Conservation (phyloP, 768 basidiomycete genomes). For the Phylloporus rhodoxanthus region DNA sequence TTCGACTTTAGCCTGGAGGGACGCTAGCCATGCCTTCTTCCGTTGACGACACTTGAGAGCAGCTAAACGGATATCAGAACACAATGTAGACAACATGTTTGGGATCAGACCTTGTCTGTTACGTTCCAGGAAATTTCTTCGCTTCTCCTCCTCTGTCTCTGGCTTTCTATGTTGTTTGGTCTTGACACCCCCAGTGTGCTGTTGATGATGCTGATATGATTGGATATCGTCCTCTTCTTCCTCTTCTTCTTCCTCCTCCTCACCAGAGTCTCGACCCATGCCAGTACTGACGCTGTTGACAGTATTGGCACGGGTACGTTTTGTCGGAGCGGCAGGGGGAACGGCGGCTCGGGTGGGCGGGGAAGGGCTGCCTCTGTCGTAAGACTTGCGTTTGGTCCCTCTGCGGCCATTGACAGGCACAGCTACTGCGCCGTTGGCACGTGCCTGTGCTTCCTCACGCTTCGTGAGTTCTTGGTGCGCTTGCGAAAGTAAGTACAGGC, state of each 20-base stretch:
- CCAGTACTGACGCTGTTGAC: conserved; percentile 26
- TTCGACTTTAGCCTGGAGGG: conserved; percentile 92
- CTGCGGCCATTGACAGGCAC: conserved; percentile 36
- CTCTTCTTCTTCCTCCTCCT: conserved; percentile 36
- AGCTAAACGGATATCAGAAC: conserved; percentile 43
- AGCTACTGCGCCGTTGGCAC: conserved; percentile 40
- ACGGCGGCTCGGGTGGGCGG: conserved; percentile 26
- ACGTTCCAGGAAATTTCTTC: conserved; percentile 92
- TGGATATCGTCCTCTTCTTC: conserved; percentile 34
- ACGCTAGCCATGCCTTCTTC: conserved; percentile 95
- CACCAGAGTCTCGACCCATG: conserved; percentile 34
- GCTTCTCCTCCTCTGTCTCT: conserved; percentile 97
- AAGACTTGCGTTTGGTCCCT: conserved; percentile 64
- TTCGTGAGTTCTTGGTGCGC: conserved; percentile 96
- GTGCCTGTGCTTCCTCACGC: conserved; percentile 79
- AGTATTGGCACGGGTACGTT: conserved; percentile 37
- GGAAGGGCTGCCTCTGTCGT: conserved; percentile 40
- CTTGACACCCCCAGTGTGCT: conserved; percentile 10
- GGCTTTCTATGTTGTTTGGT: conserved; percentile 55
- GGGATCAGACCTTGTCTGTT: conserved; percentile 80
- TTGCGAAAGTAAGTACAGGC: conserved; percentile 88
- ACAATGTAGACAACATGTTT: not conserved
- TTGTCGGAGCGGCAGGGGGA: conserved; percentile 20
- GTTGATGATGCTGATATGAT: conserved; percentile 19
- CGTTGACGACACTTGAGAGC: conserved; percentile 98